Conservation (phyloP, 192 early-diverging fungal species). For the Coemansia sp. region DNA sequence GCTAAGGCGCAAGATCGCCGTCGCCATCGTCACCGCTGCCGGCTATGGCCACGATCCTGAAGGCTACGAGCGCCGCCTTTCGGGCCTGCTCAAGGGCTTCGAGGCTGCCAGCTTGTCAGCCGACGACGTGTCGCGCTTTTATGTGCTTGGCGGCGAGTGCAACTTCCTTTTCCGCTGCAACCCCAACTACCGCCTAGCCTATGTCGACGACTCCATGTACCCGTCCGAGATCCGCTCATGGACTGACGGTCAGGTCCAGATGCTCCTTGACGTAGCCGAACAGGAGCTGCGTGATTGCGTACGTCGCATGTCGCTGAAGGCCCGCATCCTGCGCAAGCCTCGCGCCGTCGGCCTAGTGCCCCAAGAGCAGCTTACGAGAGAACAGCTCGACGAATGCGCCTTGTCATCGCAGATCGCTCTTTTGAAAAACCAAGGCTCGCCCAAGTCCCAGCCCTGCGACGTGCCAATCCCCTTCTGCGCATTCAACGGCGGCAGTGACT, state of each 20-base stretch:
- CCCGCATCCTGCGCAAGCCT: slow-evolving; percentile 68
- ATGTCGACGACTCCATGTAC: slow-evolving; percentile 53
- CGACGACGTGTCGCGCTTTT: slow-evolving; percentile 61
- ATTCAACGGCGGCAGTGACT: slow-evolving; percentile 88
- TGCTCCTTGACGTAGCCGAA: slow-evolving; percentile 74
- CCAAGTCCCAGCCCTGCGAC: slow-evolving; percentile 52
- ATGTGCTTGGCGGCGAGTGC: slow-evolving; percentile 85
- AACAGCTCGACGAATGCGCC: slow-evolving; percentile 86
- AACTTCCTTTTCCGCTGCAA: slow-evolving; percentile 84
- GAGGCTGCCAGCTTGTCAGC: slow-evolving; percentile 42
- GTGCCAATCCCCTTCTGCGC: slow-evolving; percentile 83
- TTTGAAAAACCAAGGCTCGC: slow-evolving; percentile 53
- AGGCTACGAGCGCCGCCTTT: slow-evolving; percentile 73
- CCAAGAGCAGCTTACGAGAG: slow-evolving; percentile 58
- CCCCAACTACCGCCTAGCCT: slow-evolving; percentile 58
- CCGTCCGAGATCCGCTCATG: slow-evolving; percentile 43
- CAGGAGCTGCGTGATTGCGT: slow-evolving; percentile 59
- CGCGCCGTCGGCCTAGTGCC: slow-evolving; percentile 75
- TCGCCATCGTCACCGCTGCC: slow-evolving; percentile 90
- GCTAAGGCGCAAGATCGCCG: slow-evolving; percentile 60
- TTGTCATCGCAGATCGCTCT: slow-evolving; percentile 67
- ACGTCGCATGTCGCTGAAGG: slow-evolving; percentile 63
- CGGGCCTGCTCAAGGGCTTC: slow-evolving; percentile 71
- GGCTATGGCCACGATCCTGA: slow-evolving; percentile 71
- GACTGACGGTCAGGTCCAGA: slow-evolving; percentile 55